Base-by-base conservation (phyloP, 2,329 filamentous ascomycete genomes). In the Cadophora sp. region DNA sequence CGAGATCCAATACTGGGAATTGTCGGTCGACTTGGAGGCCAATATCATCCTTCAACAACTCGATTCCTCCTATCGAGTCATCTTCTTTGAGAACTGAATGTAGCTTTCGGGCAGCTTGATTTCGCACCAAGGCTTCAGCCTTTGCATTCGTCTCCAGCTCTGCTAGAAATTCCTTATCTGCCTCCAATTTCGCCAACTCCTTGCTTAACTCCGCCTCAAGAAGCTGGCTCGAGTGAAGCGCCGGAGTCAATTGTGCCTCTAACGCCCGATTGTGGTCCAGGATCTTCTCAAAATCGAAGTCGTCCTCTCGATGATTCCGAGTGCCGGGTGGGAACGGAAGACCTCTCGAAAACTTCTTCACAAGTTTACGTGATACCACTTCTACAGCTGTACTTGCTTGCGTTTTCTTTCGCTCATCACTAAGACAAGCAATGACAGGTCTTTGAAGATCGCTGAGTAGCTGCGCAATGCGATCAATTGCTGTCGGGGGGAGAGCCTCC, bases 271-370 rank as follows among this genome's bases (percentile, higher is more conserved):
- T 87, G n/a, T 84, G 85, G 73, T 89, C 86, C 9, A 90, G 80
- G 16, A 89, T 85, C 73, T 83, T 86, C 76, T 92, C 90, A 71
- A 89, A 89, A 74, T 91, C 85, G 58, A 93, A 86, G 75, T 91
- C 88, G 31, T 83, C 81, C 55, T 85, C 86, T 61, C 87, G 83
- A 19, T 83, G 81, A 8, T 80, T 82, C 63, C 79, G 79, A 51
- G 79, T 79, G 2, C 85, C 82, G 0, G 87, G 87, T 0, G 91
- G 91, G 75, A 93, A 92, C n/a, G 89, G 89, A 62, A 91, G 81
- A 12, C 86, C 87, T 40, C 83, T 84, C 19, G 82, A 78, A 6
- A 92, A 79, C 74, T 89, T 90, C 59, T 81, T 83, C 43, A 85
- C 79, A 40, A 93, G 81, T 62, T 84, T 85, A 50, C 83, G 83